phyloP scores from a whole-genome alignment of 2,329 filamentous ascomycete genomes.

The Remersonia thermophila region DNA sequence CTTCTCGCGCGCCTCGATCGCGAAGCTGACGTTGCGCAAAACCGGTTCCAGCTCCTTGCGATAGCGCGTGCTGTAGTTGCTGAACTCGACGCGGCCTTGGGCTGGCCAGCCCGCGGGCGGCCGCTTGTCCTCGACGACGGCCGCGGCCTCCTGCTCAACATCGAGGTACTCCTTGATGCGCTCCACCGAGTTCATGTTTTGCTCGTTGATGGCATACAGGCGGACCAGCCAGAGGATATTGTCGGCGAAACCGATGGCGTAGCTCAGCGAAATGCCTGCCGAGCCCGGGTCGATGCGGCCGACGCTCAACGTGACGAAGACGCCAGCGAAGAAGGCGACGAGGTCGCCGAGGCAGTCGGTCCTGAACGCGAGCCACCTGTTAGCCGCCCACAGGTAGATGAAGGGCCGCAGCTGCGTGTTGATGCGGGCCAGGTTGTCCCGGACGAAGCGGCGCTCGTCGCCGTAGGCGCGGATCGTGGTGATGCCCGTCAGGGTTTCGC shows the following conservation, averaged over 20 bases:
- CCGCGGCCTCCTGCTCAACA: slow-evolving; percentile 80
- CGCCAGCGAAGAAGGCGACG: slow-evolving; percentile 85
- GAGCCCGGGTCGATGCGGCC: slow-evolving; percentile 79
- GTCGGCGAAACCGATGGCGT: slow-evolving; percentile 93
- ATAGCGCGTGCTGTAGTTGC: slow-evolving; percentile 81
- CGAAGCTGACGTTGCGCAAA: slow-evolving; percentile 71
- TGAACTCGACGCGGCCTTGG: slow-evolving; percentile 75
- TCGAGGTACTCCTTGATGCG: slow-evolving; percentile 95
- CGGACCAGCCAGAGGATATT: slow-evolving; percentile 95
- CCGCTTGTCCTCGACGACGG: slow-evolving; percentile 64
- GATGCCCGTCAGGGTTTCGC: slow-evolving; percentile 87
- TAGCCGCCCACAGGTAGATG: slow-evolving; percentile 92
- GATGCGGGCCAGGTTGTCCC: slow-evolving; percentile 78
- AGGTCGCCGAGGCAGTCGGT: slow-evolving; percentile 84
- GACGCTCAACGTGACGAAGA: slow-evolving; percentile 76
- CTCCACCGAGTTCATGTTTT: slow-evolving; percentile 99
- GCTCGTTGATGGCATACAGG: slow-evolving; percentile 87
- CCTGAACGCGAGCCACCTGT: slow-evolving; percentile 89
- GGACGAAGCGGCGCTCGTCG: slow-evolving; percentile 83
- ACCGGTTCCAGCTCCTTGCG: slow-evolving; percentile 78
- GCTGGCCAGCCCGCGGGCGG: slow-evolving; percentile 76
- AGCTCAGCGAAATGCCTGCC: slow-evolving; percentile 86
- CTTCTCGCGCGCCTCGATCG: slow-evolving; percentile 76
- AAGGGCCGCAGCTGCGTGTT: slow-evolving; percentile 88
- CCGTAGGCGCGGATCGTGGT: slow-evolving; percentile 95